Base-by-base conservation (phyloP, 2,329 filamentous ascomycete genomes). In the Colletotrichum brevisporum region DNA sequence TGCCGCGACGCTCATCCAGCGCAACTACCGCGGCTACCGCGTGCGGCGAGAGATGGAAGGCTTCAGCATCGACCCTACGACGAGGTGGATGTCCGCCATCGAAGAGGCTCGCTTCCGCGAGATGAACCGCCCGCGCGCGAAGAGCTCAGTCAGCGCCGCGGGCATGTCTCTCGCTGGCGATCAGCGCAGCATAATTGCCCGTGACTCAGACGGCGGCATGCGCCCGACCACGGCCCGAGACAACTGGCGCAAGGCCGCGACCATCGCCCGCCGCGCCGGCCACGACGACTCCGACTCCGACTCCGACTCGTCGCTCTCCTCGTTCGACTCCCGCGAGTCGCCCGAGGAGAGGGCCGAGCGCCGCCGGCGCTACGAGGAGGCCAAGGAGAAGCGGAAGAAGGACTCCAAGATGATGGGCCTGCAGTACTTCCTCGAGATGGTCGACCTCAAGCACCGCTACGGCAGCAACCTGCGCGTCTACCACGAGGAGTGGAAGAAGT, bases 361-460 rank as follows among this genome's bases (percentile, higher is more conserved):
- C 12, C 80, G 77, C 55, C 80, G 80, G 62, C 77, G 79, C 54
- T 82, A 83, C 63, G 77, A 83, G 9, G 82, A 88, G 73, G 81
- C 85, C 65, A 89, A 88, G 76, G 81, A 82, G 0, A 84, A 88
- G 73, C 85, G 90, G 43, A 89, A 89, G 69, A 88, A 90, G 73
- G 89, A 88, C 5, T 90, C 93, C 1, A 93, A 91, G 78, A 91
- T 89, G 78, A 95, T 97, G 92, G 93, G 94, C 18, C 78, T 97
- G 43, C 91, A 93, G 75, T 97, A 97, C 77, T 97, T 96, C 71
- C 83, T 90, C 13, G 88, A 97, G 75, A 95, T 97, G 92, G 91
- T 95, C 8, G 93, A 96, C 77, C 82, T 90, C 54, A 95, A 97
- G 78, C 94, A 98, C 77, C 89, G 94, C 4, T 97, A 97, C 75